These are phyloP conservation scores for Saccharomycopsis oosterbeekiorum DNA, from an alignment of 805 yeast genomes.

Conservation along the genomic window DNA sequence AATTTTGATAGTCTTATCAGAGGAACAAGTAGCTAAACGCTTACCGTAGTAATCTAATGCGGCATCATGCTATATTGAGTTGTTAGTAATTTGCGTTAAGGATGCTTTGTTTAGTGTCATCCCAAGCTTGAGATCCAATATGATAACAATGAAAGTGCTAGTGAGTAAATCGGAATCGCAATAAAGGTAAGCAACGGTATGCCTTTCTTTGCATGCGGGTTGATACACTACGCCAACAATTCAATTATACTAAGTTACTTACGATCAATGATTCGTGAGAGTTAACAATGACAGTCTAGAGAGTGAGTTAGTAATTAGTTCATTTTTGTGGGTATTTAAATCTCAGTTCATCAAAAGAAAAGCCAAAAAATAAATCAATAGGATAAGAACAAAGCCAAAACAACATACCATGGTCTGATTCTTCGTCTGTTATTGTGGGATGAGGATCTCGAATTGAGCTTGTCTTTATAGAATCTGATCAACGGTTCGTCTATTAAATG, in stretches of 20 bases:
- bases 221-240: neutral
- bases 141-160: neutral
- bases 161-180: neutral
- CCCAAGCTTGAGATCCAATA: neutral
- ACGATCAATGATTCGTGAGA: constrained; percentile 17
- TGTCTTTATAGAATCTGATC: neutral
- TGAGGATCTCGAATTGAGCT: too few species aligned
- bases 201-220: too few species aligned
- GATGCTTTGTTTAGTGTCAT: neutral
- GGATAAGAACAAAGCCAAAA: neutral
- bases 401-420: neutral
- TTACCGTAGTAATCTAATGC: constrained; percentile 95
- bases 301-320: neutral
- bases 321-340: too few species aligned
- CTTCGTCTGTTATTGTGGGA: neutral
- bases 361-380: too few species aligned
- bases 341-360: too few species aligned
- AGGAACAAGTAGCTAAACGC: constrained; percentile 89
- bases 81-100: neutral
- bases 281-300: constrained; percentile 13
- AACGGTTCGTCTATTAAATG: too few species aligned
- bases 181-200: too few species aligned
- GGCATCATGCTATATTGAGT: constrained; percentile 62
- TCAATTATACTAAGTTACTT: neutral
- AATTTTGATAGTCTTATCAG: constrained; percentile 91